These are phyloP conservation scores for Viola odorata DNA, from an alignment of 345 rosid species.

Conservation along the genomic window DNA sequence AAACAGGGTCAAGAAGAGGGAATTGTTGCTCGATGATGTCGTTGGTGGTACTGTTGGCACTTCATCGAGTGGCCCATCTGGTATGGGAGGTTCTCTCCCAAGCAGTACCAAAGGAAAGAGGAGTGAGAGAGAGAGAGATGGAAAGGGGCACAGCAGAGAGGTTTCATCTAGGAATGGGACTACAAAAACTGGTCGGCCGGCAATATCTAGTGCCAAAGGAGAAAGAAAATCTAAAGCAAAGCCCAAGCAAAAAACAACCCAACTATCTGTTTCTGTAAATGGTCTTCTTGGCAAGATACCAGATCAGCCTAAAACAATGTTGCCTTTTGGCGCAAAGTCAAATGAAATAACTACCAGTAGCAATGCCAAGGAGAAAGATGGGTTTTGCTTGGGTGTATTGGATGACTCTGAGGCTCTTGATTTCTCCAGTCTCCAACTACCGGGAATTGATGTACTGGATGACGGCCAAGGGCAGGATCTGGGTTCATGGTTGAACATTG, in stretches of 20 bases:
- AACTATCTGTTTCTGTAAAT: constrained; percentile 66
- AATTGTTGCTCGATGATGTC: constrained; percentile 72
- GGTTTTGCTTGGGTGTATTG: constrained; percentile 52
- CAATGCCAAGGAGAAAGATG: constrained; percentile 48
- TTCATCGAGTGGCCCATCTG: constrained; percentile 37
- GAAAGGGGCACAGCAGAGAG: constrained; percentile 73
- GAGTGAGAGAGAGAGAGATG: constrained; percentile 96
- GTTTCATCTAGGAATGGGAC: constrained; percentile 59
- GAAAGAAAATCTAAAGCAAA: constrained; percentile 83
- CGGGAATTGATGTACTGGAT: constrained; percentile 54
- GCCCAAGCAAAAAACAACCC: constrained; percentile 87
- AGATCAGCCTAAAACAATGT: constrained; percentile 53
- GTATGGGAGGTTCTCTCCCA: constrained; percentile 53
- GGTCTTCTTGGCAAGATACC: constrained; percentile 55
- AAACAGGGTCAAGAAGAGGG: constrained; percentile 81
- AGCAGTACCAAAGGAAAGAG: constrained; percentile 89
- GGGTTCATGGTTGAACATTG: constrained; percentile 91
- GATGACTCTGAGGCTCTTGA: constrained; percentile 56
- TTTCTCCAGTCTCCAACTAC: constrained; percentile 62
- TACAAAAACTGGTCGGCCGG: constrained; percentile 72
- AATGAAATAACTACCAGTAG: constrained; percentile 31
- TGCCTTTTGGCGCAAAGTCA: constrained; percentile 43
- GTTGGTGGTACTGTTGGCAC: constrained; percentile 41
- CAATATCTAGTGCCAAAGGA: constrained; percentile 62
- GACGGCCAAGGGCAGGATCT: constrained; percentile 70